Conservation (phyloP, 2,329 filamentous ascomycete genomes). For the Aaosphaeria pasadenensis region DNA sequence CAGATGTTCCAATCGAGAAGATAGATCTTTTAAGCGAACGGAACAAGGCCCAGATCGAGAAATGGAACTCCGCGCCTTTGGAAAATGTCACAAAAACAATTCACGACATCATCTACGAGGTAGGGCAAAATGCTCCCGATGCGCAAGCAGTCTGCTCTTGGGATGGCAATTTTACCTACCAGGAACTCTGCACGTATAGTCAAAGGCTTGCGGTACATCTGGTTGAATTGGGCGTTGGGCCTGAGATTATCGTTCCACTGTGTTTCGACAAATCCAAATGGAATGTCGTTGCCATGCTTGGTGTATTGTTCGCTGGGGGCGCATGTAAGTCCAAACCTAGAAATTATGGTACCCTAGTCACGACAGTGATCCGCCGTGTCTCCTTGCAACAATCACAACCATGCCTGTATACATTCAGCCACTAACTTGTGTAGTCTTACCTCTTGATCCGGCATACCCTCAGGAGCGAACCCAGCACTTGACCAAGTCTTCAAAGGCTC, state of each 20-base stretch:
- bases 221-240: slow-evolving; percentile 15
- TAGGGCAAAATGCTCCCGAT: slow-evolving; percentile 6
- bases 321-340: slow-evolving; percentile 16
- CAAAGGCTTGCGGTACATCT: slow-evolving; percentile 14
- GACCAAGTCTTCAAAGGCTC: slow-evolving; percentile 8
- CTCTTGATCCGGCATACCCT: slow-evolving; percentile 18
- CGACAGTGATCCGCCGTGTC: no score
- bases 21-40: slow-evolving; percentile 14
- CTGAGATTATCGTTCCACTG: slow-evolving; percentile 22
- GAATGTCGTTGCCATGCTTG: slow-evolving; percentile 29
- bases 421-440: slow-evolving; percentile 9
- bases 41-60: slow-evolving; percentile 16
- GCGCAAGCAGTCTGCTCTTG: slow-evolving; percentile 21
- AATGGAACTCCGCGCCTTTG: slow-evolving; percentile 16
- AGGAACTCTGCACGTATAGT: slow-evolving; percentile 13
- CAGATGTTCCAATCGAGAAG: slow-evolving; percentile 4
- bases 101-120: slow-evolving; percentile 14
- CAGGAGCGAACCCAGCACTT: slow-evolving; percentile 15
- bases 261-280: slow-evolving; percentile 34
- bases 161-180: slow-evolving; percentile 25
- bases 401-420: slow-evolving; percentile 2
- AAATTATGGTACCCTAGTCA: no score
- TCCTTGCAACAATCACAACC: no score
- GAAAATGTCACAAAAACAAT: slow-evolving; percentile 11
- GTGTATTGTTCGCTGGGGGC: slow-evolving; percentile 29